Evolutionary conservation across 108 stramenopile species (phyloP), one percentile per base, ranked within the genome.

Genomic region (Cyclotella cryptica): DNA sequence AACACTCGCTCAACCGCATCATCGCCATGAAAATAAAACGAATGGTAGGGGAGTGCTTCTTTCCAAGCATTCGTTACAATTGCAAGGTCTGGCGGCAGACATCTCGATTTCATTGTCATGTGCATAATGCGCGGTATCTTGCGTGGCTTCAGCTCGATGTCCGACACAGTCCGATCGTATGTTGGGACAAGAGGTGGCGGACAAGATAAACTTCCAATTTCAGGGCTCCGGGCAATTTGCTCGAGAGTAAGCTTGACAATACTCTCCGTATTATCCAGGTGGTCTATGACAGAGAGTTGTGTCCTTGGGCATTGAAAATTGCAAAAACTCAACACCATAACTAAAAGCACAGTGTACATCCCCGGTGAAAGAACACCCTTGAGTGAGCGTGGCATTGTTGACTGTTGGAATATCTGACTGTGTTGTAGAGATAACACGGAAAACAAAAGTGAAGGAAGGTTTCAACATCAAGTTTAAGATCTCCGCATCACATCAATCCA

Each of bases 11-110:
- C 77, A 5, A 89, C 79, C 19, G 87, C 88, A 7, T 76, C 85
- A 65, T 90, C 88, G 52, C 87, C 86, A 67, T 92, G 88, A 67
- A 92, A 79, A 49, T 84, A 89, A 39, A 87, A 75, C 12, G 73
- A 67, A 62, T 87, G 87, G 46, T 82, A 29, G 11, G 86, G 86
- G 1, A 87, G 60, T 10, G 58, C 71, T 12, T 80, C 59, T 54
- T 80, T 73, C 60, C 72, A 74, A 7, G 61, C 62, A 22, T 22
- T 27, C 24, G 54, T 7, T 17, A 24, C 40, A 6, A 22, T 47
- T 8, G 43, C 47, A 35, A 71, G 52, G 40, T 71, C 69, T 21
- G 63, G 51, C 7, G 73, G 73, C 9, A 74, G 21, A 22, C 73
- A 74, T 52, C 73, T 9, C 4, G 73, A 74, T 51, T 74, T 74